Conservation (phyloP, 495 filamentous ascomycete genomes). For the Aspergillus biplanus region DNA sequence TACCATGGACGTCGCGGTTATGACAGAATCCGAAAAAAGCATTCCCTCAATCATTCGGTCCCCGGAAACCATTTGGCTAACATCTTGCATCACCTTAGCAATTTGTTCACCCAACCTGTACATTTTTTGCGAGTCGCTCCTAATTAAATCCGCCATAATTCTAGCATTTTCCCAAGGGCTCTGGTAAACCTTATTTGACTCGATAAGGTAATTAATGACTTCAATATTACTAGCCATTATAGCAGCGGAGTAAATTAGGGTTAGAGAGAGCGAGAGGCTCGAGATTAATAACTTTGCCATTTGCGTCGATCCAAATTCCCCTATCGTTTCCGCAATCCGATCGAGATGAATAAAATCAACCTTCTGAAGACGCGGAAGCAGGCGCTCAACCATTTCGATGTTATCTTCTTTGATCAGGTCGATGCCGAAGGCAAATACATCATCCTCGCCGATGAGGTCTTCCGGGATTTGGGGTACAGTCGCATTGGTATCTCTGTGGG, state of each 20-base stretch:
- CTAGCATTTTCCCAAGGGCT: no score
- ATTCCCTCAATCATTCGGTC: no score
- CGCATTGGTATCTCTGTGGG: background rate
- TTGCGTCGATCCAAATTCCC: background rate
- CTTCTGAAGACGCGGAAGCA: background rate
- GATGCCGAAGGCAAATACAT: no score
- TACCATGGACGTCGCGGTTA: background rate
- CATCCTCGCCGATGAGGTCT: no score
- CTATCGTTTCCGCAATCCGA: no score
- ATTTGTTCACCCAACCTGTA: background rate
- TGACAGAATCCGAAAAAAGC: background rate
- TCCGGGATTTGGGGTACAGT: background rate
- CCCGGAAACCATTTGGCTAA: no score
- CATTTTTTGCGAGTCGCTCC: background rate
- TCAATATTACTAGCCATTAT: background rate
- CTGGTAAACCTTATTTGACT: no score
- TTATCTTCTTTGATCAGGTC: constrained; percentile 6
- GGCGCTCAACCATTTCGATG: background rate
- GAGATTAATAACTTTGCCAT: background rate
- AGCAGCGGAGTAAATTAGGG: background rate
- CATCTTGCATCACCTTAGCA: background rate
- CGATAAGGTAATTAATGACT: background rate
- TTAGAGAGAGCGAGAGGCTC: no score
- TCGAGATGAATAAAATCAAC: no score
- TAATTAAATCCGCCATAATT: background rate